phyloP scores from a whole-genome alignment of 73 alveolate genomes.

The Tetrahymena elliotti region DNA sequence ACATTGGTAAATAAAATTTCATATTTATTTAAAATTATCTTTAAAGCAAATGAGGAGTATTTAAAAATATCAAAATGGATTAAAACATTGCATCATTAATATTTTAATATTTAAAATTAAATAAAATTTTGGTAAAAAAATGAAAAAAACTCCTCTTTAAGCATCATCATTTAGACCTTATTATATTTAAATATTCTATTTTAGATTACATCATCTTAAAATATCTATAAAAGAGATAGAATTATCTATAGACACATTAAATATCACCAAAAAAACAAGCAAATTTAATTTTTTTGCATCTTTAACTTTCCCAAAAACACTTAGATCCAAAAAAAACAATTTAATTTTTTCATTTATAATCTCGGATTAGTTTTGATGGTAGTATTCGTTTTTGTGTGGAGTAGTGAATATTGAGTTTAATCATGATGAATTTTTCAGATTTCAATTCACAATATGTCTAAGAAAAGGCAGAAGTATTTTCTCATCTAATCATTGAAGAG shows the following conservation, averaged over 20 bases:
- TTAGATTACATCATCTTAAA: background rate
- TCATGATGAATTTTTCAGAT: background rate
- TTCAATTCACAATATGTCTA: background rate
- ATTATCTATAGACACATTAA: background rate
- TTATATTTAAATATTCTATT: too few species aligned
- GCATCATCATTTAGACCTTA: background rate
- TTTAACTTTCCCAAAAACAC: background rate
- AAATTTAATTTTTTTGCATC: too few species aligned
- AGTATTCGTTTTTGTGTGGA: background rate
- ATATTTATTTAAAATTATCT: background rate
- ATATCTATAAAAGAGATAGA: background rate
- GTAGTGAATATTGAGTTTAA: background rate
- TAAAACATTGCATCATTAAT: background rate
- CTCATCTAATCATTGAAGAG: too few species aligned
- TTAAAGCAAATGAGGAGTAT: background rate
- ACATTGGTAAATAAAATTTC: constrained; percentile 46
- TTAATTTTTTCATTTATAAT: background rate
- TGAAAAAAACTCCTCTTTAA: background rate
- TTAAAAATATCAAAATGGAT: background rate
- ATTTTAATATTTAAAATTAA: background rate
- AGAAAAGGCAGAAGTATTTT: background rate
- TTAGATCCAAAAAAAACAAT: background rate
- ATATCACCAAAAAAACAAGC: background rate
- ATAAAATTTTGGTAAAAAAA: background rate
- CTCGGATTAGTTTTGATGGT: background rate